Evolutionary conservation across 208 protist species (phyloP).

Genomic region (Leishmania guyanensis): DNA sequence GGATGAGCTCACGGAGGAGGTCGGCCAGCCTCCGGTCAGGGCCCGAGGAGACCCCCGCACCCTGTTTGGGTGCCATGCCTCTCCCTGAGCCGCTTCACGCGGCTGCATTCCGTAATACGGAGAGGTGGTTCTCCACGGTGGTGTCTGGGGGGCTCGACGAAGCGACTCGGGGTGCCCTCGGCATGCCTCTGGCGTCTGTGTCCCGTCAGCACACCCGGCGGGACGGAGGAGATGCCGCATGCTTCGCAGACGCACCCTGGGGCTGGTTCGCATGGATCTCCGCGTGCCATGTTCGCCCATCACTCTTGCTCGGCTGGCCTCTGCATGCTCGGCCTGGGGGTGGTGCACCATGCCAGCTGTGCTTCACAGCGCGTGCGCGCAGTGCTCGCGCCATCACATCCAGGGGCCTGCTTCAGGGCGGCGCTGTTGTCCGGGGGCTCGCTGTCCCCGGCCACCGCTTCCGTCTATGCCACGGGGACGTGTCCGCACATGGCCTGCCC

Average conservation of each 20-base stretch:
- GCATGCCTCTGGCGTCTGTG: background rate
- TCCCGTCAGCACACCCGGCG: background rate
- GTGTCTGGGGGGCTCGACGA: background rate
- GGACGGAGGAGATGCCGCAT: background rate
- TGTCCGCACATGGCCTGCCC: background rate
- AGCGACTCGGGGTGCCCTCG: background rate
- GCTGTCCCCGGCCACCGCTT: background rate
- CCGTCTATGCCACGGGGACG: background rate
- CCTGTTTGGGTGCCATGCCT: background rate
- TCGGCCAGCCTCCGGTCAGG: background rate
- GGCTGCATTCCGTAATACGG: background rate
- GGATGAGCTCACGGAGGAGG: slow-evolving; percentile 2
- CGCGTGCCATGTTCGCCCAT: background rate
- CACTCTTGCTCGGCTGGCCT: background rate
- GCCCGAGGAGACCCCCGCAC: background rate
- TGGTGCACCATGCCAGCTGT: background rate
- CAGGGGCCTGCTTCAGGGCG: background rate
- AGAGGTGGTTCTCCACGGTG: background rate
- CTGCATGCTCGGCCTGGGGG: background rate
- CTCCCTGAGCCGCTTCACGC: background rate
- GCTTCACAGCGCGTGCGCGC: background rate
- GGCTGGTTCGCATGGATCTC: background rate
- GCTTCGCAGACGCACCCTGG: background rate
- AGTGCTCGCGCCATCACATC: background rate
- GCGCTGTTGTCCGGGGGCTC: background rate